These are phyloP conservation scores for Pedinophyceae sp. DNA, from an alignment of 139 green algal genomes.

Conservation along the genomic window DNA sequence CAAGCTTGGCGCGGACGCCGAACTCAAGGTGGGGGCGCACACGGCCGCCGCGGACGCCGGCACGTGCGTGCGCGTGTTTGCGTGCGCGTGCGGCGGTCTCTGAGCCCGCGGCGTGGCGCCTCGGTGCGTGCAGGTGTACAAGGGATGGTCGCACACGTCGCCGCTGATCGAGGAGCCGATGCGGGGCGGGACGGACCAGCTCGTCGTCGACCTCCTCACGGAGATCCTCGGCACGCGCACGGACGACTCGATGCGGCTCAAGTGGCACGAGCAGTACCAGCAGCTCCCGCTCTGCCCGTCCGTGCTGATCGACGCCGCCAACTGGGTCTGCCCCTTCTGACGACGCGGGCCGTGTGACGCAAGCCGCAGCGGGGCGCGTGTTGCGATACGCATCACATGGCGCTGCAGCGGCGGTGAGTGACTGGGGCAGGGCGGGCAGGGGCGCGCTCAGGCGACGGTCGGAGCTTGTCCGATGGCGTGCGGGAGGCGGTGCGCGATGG, in stretches of 20 bases:
- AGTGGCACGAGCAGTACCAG: constrained; percentile 1
- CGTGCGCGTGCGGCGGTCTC: background rate
- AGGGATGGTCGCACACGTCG: constrained; percentile 34
- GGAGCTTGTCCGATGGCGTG: no score
- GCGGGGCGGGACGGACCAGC: constrained; percentile 19
- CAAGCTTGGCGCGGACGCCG: background rate
- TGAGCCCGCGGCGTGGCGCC: background rate
- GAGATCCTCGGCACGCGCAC: constrained; percentile 12
- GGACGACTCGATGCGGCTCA: no score
- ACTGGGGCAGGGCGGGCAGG: no score
- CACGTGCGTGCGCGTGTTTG: background rate
- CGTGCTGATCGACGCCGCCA: constrained; percentile 25
- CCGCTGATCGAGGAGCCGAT: constrained; percentile 42
- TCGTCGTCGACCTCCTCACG: constrained; percentile 32
- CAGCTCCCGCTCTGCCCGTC: constrained; percentile 27
- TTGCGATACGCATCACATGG: no score
- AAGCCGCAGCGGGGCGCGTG: no score
- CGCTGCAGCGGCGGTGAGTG: no score
- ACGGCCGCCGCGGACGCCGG: constrained; percentile 14
- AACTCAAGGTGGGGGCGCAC: background rate
- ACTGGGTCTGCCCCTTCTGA: constrained; percentile 31
- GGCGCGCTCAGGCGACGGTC: no score
- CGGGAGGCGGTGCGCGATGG: no score
- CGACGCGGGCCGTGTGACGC: background rate
- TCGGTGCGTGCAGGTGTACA: constrained; percentile 21